phyloP scores from a whole-genome alignment of 768 basidiomycete species.

The Podaxis sp. region DNA sequence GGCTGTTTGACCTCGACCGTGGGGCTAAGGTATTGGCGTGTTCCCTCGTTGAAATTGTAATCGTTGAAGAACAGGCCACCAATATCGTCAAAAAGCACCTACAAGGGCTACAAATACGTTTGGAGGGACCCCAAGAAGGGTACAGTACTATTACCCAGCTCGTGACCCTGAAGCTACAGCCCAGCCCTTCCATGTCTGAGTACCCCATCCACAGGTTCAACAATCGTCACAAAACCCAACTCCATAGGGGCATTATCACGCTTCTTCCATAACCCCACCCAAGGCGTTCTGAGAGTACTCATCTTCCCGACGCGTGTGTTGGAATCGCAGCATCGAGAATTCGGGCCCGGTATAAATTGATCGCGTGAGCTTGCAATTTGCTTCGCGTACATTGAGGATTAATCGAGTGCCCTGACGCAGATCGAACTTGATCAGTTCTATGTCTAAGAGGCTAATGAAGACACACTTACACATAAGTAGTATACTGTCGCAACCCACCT shows the following conservation, averaged over 20 bases:
- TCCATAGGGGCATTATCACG: background rate
- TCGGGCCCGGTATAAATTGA: background rate
- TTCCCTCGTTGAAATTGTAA: background rate
- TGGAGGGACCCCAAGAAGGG: background rate
- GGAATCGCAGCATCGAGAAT: background rate
- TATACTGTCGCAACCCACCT: background rate
- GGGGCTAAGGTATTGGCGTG: background rate
- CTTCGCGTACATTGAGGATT: constrained; percentile 5
- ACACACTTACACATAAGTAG: background rate
- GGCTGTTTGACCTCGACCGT: background rate
- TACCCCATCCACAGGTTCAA: no score
- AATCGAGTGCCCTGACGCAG: background rate
- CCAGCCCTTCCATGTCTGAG: no score
- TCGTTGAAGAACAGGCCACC: background rate
- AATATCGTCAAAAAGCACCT: background rate
- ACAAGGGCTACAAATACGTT: background rate
- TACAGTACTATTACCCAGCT: no score
- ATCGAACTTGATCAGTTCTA: no score
- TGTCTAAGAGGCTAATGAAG: background rate
- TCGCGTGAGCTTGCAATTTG: background rate
- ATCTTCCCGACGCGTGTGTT: background rate
- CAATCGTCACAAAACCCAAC: no score
- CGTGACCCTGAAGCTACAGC: no score
- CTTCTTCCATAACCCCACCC: background rate
- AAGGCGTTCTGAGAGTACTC: background rate